Conservation (phyloP, 75 land plant genomes). For the Picea sitchensis region DNA sequence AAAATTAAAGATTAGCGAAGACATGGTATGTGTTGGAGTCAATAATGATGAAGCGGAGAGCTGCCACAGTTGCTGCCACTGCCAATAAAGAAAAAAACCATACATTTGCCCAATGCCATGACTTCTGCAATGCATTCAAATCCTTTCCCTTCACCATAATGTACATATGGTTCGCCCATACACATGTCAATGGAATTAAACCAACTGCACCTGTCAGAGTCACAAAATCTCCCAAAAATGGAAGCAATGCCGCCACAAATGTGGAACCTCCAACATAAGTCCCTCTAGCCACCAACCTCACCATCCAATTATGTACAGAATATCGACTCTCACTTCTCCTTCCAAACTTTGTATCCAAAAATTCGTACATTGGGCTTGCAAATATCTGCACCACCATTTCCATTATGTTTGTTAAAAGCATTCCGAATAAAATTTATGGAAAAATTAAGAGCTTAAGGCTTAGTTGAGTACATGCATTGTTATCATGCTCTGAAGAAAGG, state of each 20-base stretch:
- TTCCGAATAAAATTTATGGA: not conserved
- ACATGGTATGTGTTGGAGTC: slow-evolving; percentile 64
- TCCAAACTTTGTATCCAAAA: slow-evolving; percentile 62
- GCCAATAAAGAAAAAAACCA: slow-evolving; percentile 39
- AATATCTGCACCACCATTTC: slow-evolving; percentile 44
- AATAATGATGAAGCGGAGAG: slow-evolving; percentile 48
- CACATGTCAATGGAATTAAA: slow-evolving; percentile 71
- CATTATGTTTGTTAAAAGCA: not conserved
- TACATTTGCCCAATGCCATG: slow-evolving; percentile 82
- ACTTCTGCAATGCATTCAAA: slow-evolving; percentile 28
- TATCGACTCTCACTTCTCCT: slow-evolving; percentile 33
- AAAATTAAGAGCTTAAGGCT: not conserved
- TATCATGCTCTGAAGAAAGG: slow-evolving; percentile 74
- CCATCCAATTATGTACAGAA: slow-evolving; percentile 30
- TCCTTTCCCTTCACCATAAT: slow-evolving; percentile 48
- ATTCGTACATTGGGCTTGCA: slow-evolving; percentile 90
- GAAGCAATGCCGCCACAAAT: slow-evolving; percentile 63
- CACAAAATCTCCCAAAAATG: slow-evolving; percentile 81
- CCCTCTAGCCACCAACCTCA: slow-evolving; percentile 56
- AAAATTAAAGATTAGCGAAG: slow-evolving; percentile 57
- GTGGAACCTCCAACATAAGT: slow-evolving; percentile 57
- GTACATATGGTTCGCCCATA: slow-evolving; percentile 85
- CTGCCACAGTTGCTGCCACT: slow-evolving; percentile 47
- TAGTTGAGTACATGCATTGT: slow-evolving; percentile 60
- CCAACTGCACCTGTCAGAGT: slow-evolving; percentile 73